Base-by-base conservation (phyloP, 1,139 yeast genomes). In the Hanseniaspora gamundiae region DNA sequence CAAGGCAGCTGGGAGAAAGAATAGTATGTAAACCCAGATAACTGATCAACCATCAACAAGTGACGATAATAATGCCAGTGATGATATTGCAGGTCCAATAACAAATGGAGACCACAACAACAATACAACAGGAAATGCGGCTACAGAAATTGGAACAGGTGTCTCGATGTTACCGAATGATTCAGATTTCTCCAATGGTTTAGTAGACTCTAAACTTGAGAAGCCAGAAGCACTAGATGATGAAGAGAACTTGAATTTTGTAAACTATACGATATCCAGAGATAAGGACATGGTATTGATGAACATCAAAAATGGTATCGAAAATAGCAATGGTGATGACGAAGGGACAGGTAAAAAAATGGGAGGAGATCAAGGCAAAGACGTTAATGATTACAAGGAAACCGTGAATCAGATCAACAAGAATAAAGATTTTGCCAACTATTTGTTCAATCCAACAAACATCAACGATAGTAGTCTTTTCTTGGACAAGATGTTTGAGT, bases 401-500 rank as follows among this genome's bases (percentile, higher is more conserved):
- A 14, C 11, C 21, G 31, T n/a, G 14, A 13, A 16, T n/a, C 14
- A 8, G 8, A 4, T 10, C 5, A 8, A 10, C 11, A 43, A 40
- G 20, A 41, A 35, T 13, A 29, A 22, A n/a, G 40, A 44, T n/a
- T 30, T 39, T 14, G 35, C 46, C 28, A 44, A 40, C 9, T 33
- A 41, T 10, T 28, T 44, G n/a, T 44, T 44, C 21, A 44, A 44
- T 22, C 36, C 42, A n/a, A 40, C 40, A 14, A 41, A 41, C 21
- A 39, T 44, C 6, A 44, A 41, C 13, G 46, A 44, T n/a, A 44
- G 44, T 9, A 44, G 44, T 39, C n/a, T 39, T 16, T 29, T 44
- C 3, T 27, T 44, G 9, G 46, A 41, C 5, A 44, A 44, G 20
- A 44, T 44, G 42, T 39, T 44, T 41, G 46, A 44, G 7, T 14